Conservation (phyloP, 106 monocot species). For the Gastrodia elata region DNA sequence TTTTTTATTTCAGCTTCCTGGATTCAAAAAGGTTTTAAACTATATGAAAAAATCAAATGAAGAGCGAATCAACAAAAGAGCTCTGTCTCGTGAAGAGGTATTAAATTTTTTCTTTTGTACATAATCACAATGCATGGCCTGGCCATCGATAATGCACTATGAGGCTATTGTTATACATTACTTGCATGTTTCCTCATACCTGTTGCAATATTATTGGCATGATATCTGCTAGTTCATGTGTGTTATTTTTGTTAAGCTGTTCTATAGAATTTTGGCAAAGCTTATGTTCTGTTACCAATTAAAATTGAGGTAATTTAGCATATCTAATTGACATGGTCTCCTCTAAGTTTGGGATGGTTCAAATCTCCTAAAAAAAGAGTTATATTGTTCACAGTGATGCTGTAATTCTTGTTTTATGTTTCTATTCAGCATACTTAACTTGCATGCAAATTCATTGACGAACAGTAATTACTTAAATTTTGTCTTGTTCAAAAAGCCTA, state of each 20-base stretch:
- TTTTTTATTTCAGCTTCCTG: conserved; percentile 57
- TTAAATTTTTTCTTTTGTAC: background rate
- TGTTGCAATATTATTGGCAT: background rate
- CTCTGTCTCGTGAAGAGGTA: conserved; percentile 97
- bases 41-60: conserved; percentile 87
- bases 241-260: background rate
- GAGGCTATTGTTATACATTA: background rate
- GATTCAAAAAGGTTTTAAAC: conserved; percentile 91
- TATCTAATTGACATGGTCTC: background rate
- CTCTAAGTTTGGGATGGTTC: background rate
- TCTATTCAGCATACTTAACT: background rate
- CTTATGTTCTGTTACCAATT: background rate
- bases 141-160: background rate
- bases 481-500: background rate
- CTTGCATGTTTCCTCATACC: background rate
- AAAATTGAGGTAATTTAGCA: background rate
- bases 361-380: background rate
- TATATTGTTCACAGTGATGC: background rate
- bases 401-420: background rate
- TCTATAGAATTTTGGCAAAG: background rate
- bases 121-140: background rate
- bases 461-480: background rate
- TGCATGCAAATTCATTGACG: background rate
- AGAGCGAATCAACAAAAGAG: conserved; percentile 68
- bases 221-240: background rate